Conservation (phyloP, 495 filamentous ascomycete genomes). For the Neurospora intermedia region DNA sequence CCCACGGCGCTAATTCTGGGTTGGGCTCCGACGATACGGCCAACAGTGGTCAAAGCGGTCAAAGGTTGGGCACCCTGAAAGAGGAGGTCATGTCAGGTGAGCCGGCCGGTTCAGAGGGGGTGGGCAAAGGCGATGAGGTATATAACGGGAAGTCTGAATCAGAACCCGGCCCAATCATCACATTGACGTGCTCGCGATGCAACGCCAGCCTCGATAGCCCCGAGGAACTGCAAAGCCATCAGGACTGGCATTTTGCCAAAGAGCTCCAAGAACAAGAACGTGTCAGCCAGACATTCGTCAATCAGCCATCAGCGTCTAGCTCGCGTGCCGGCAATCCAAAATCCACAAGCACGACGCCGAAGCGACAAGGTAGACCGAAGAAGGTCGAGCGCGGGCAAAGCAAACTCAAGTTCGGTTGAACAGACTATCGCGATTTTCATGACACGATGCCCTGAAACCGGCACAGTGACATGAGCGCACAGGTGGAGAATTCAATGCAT, state of each 20-base stretch:
- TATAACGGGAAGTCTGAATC: conserved; percentile 12
- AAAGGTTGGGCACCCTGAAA: conserved; percentile 14
- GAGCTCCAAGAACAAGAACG: conserved; percentile 55
- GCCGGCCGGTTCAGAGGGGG: neutral
- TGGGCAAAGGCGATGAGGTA: conserved; percentile 7
- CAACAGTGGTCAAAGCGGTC: conserved; percentile 12
- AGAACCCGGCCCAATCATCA: conserved; percentile 30
- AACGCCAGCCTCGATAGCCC: conserved; percentile 40
- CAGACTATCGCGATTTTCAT: conserved; percentile 5
- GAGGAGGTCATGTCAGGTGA: conserved; percentile 3
- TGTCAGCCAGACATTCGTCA: conserved; percentile 33
- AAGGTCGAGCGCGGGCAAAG: conserved; percentile 71
- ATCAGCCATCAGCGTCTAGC: conserved; percentile 18
- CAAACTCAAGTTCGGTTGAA: conserved; percentile 59
- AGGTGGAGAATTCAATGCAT: neutral
- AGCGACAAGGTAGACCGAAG: conserved; percentile 20
- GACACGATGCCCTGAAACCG: neutral
- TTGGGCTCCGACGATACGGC: conserved; percentile 19
- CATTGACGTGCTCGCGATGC: conserved; percentile 59
- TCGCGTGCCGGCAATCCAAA: conserved; percentile 15
- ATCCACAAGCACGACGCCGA: conserved; percentile 22
- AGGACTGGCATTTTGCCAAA: conserved; percentile 95
- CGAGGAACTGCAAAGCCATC: conserved; percentile 61
- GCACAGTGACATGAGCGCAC: neutral
- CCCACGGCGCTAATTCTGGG: conserved; percentile 14